These are phyloP conservation scores for Irpex sp. DNA, from an alignment of 1,284 basidiomycete genomes.

Conservation along the genomic window DNA sequence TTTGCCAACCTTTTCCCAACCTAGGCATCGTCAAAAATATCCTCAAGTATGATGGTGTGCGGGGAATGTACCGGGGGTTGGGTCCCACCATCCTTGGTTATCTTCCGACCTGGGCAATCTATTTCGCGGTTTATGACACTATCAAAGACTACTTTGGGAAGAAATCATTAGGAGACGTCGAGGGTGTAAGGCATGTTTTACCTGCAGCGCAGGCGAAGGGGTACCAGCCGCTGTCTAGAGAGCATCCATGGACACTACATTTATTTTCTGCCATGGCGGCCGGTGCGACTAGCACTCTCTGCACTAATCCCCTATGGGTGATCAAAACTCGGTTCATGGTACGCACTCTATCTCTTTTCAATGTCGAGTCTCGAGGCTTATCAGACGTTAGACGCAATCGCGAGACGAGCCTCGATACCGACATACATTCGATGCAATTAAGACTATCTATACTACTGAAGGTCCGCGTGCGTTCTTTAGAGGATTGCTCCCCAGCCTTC, in stretches of 20 bases:
- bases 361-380: background rate
- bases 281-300: constrained; percentile 85
- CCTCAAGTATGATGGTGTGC: constrained; percentile 70
- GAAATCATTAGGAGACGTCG: constrained; percentile 41
- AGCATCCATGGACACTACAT: constrained; percentile 81
- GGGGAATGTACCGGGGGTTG: constrained; percentile 89
- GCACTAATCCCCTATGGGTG: constrained; percentile 94
- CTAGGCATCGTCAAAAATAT: constrained; percentile 73
- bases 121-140: constrained; percentile 95
- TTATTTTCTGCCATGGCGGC: constrained; percentile 92
- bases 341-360: constrained; percentile 25
- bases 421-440: constrained; percentile 84
- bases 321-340: constrained; percentile 99
- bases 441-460: constrained; percentile 84
- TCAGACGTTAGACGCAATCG: constrained; percentile 63
- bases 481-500: constrained; percentile 82
- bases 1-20: constrained; percentile 13
- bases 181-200: constrained; percentile 44
- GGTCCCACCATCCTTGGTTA: constrained; percentile 96
- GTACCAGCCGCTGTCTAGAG: constrained; percentile 71
- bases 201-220: constrained; percentile 81
- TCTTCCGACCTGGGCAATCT: constrained; percentile 96
- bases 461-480: constrained; percentile 87
- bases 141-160: constrained; percentile 83
- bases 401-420: constrained; percentile 73